Evolutionary conservation across 306 rosid genomes (phyloP).

Genomic region (Rubus parviflorus): DNA sequence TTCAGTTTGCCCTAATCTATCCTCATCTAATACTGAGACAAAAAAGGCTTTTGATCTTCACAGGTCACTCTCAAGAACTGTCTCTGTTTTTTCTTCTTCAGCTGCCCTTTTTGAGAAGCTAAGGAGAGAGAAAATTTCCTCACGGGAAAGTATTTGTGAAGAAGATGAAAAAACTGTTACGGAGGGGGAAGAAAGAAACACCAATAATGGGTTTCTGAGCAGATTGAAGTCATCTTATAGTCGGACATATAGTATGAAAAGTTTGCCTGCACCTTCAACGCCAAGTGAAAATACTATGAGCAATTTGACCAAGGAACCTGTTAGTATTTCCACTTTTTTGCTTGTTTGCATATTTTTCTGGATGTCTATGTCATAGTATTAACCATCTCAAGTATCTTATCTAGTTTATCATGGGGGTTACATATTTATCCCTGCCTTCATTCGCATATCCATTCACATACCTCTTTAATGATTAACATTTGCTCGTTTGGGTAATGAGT

Average conservation of each 20-base stretch:
- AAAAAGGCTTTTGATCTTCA: conserved; percentile 54
- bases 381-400: background rate
- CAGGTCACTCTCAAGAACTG: conserved; percentile 78
- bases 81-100: conserved; percentile 86
- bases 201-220: conserved; percentile 43
- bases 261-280: conserved; percentile 29
- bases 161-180: conserved; percentile 33
- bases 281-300: conserved; percentile 36
- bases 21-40: conserved; percentile 34
- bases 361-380: background rate
- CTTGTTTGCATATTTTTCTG: background rate
- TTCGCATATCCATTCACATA: background rate
- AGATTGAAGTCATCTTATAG: conserved; percentile 56
- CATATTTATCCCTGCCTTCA: background rate
- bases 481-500: background rate
- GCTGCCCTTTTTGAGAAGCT: conserved; percentile 92
- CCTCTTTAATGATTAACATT: background rate
- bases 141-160: conserved; percentile 43
- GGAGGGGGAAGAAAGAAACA: conserved; percentile 40
- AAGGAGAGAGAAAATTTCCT: conserved; percentile 54
- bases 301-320: conserved; percentile 44
- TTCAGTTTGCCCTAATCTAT: conserved; percentile 54
- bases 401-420: background rate
- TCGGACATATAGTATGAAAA: conserved; percentile 48
- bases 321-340: conserved; percentile 37